Percentiles rank a stretch among this genome's conserved stretches.
Evolutionary conservation across 768 basidiomycete genomes (phyloP).

Genomic region (Lactarius indigo): DNA sequence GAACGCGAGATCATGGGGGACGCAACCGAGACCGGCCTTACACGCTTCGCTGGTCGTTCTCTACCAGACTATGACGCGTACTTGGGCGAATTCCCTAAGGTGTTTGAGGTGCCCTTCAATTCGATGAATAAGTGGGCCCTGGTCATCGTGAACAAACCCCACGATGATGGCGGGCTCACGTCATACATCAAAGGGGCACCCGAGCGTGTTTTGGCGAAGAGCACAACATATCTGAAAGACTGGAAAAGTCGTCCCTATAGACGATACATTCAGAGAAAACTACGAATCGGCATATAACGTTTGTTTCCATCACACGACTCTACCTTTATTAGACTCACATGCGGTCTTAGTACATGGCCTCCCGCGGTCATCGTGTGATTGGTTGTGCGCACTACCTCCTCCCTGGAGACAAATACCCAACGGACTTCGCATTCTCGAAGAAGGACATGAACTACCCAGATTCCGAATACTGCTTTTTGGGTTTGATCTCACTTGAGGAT

Average conservation of each 20-base stretch:
- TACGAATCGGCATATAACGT: conserved; percentile 66
- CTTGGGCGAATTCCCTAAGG: conserved; percentile 48
- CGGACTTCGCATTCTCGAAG: conserved; percentile 49
- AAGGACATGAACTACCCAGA: conserved; percentile 52
- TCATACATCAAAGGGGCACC: conserved; percentile 68
- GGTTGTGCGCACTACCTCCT: conserved; percentile 65
- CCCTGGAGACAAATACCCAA: conserved; percentile 45
- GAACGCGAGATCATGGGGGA: conserved; percentile 62
- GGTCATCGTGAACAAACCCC: conserved; percentile 59
- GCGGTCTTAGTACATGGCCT: conserved; percentile 60
- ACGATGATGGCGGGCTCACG: conserved; percentile 45
- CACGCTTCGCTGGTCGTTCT: conserved; percentile 60
- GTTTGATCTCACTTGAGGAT: conserved; percentile 65
- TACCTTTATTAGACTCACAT: not conserved
- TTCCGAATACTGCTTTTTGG: conserved; percentile 58
- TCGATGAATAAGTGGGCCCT: conserved; percentile 73
- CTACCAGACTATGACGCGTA: conserved; percentile 53
- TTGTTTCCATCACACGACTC: conserved; percentile 22
- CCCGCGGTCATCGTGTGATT: conserved; percentile 71
- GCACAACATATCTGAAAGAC: conserved; percentile 56
- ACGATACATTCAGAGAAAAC: conserved; percentile 47
- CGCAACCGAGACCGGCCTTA: conserved; percentile 72
- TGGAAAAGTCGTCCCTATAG: conserved; percentile 45
- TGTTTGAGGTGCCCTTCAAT: conserved; percentile 75
- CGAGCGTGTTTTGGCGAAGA: conserved; percentile 63